These are phyloP conservation scores for Vachellia pachyceras DNA, from an alignment of 306 rosid species.

Conservation along the genomic window DNA sequence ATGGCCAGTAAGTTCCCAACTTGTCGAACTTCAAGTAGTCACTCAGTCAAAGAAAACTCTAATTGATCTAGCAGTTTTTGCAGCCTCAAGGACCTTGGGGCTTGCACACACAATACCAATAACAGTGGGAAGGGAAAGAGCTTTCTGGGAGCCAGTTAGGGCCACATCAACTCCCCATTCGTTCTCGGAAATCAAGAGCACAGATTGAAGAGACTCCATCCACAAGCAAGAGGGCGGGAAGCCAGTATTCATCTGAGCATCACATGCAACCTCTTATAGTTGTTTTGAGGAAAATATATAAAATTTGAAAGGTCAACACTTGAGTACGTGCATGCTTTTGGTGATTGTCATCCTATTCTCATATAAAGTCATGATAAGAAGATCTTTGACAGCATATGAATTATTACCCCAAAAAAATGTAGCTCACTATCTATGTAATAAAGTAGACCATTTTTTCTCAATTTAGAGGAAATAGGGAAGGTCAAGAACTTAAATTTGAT, in stretches of 20 bases:
- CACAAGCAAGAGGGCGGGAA: constrained; percentile 94
- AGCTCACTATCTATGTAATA: neutral
- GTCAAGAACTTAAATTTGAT: too few relatives aligned
- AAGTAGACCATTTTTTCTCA: neutral
- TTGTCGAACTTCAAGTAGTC: constrained; percentile 95
- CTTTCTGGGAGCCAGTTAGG: constrained; percentile 96
- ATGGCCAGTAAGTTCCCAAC: constrained; percentile 95
- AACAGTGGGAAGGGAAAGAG: constrained; percentile 99
- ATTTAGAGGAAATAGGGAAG: neutral
- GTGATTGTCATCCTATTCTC: neutral
- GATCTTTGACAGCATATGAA: neutral
- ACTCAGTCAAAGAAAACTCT: constrained; percentile 96
- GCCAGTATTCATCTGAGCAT: constrained; percentile 74
- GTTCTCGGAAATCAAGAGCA: constrained; percentile 97
- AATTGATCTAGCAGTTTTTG: constrained; percentile 80
- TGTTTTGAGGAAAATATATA: neutral
- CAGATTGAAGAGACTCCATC: constrained; percentile 99
- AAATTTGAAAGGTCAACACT: neutral
- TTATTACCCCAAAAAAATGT: too few relatives aligned
- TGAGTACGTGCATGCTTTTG: neutral
- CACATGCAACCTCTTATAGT: constrained; percentile 37
- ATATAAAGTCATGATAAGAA: neutral
- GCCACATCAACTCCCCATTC: constrained; percentile 99
- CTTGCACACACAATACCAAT: constrained; percentile 89
- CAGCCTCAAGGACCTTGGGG: constrained; percentile 91